Evolutionary conservation across 2,329 filamentous ascomycete genomes (phyloP), one percentile per base, ranked within the genome.

Genomic region (Paraconiothyrium brasiliense): DNA sequence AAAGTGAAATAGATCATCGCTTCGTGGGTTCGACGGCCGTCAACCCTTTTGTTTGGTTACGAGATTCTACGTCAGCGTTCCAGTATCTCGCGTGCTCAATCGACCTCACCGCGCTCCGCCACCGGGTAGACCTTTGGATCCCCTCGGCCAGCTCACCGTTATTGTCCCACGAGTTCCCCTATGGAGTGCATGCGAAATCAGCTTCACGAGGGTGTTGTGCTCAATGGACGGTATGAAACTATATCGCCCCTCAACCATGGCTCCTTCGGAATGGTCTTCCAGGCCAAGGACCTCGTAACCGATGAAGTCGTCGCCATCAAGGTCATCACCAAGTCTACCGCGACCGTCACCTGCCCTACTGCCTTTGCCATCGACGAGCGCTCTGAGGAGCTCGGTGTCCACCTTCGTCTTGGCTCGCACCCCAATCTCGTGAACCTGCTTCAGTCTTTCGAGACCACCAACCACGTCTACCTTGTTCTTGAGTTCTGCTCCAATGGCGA

Each of bases 231-330:
- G 70, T 99, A 95, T 80, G 86, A 92, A 82, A 97, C 94, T 59
- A 86, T 97, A 75, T 92, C 94, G 70, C 94, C 95, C 60, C 91
- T 99, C 83, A 99, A 99, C 78, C 93, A 97, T 86, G 95, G 95
- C 71, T 98, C 95, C 59, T 99, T 98, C 76, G 95, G 95, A 77
- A 96, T 98, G 92, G 95, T 99, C 73, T 97, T 97, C 81, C 90
- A 93, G 82, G 95, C 94, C 62, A 90, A 86, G 78, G 93, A 99
- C 78, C 84, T 89, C 67, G 78, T 85, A 67, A 97, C 92, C 63
- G 87, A 89, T 70, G 85, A 95, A 62, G 86, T 88, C 62, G 95
- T 99, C 70, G 95, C 95, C 65, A 92, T 99, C 86, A 99, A 99
- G 83, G 97, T 94, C 80, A 84, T 98, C 79, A 93, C 93, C 75